Base-by-base conservation (phyloP, 2,329 filamentous ascomycete genomes). In the Botrytis elliptica region DNA sequence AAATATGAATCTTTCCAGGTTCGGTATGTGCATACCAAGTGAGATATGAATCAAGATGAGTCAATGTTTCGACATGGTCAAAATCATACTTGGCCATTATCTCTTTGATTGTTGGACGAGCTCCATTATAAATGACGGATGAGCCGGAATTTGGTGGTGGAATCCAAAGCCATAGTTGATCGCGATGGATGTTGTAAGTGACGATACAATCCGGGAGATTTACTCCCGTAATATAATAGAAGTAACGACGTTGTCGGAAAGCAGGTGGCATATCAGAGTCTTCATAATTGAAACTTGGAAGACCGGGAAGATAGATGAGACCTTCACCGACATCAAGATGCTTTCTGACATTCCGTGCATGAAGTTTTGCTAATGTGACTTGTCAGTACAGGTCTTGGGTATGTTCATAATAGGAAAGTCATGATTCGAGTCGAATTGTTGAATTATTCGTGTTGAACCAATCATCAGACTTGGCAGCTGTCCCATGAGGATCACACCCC, bases 121-220 rank as follows among this genome's bases (percentile, higher is more conserved):
- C 85, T 25, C 91, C 91, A 78, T 88, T 88, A 86, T 88, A 93
- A 67, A 93, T 87, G 18, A 80, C 77, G 88, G 84, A 77, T 87
- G 85, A 25, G 84, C 85, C 22, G 88, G 88, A 76, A 92, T 88
- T 76, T 90, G 88, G 76, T 42, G 89, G 88, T 3, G 92, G 92
- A 66, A 95, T 89, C 87, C 92, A 96, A 42, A 95, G 87, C 8
- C 87, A 89, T 73, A 96, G 86, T 36, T 84, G 83, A 80, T 95
- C 91, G 18, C 83, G 83, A 46, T 82, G 81, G 75, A 90, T 85
- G 78, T 89, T 85, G 79, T 90, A 91, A 3, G 86, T 88, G 59
- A 90, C 77, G 73, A 85, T 83, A 77, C 87, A 89, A 76, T 88
- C 85, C 2, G 87, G 81, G 74, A 88, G 85, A 71, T 88, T 83